These are phyloP conservation scores for Fusarium musae DNA, from an alignment of 2,329 filamentous ascomycete species.

Conservation along the genomic window DNA sequence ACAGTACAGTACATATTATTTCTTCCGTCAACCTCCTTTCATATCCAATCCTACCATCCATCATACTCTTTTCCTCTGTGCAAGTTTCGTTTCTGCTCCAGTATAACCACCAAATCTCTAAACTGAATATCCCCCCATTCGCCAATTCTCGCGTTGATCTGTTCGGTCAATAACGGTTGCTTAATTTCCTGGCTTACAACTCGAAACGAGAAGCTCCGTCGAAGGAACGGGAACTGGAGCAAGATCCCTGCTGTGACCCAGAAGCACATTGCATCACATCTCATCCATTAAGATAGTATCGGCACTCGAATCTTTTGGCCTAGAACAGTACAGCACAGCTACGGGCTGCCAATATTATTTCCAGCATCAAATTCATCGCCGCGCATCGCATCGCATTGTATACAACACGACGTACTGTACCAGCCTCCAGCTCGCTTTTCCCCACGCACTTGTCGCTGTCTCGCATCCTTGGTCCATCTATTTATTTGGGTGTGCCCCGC, in stretches of 20 bases:
- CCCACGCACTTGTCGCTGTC: slow-evolving; percentile 9
- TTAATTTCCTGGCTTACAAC: background rate
- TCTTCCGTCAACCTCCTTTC: background rate
- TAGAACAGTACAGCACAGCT: background rate
- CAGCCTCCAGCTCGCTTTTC: slow-evolving; percentile 10
- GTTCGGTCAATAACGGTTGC: background rate
- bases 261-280: background rate
- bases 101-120: background rate
- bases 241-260: slow-evolving; percentile 32
- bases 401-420: slow-evolving; percentile 8
- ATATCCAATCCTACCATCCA: background rate
- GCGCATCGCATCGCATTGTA: background rate
- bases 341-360: background rate
- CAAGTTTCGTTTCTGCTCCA: background rate
- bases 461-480: background rate
- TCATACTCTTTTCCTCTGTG: background rate
- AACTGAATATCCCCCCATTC: background rate
- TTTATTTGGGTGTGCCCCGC: slow-evolving; percentile 17
- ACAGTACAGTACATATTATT: background rate
- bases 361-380: background rate
- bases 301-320: slow-evolving; percentile 1
- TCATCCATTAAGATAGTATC: background rate
- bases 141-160: background rate
- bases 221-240: slow-evolving; percentile 11
- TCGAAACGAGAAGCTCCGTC: slow-evolving; percentile 24